Base-by-base conservation (phyloP, 2,329 filamentous ascomycete species). In the Macrophomina tecta region DNA sequence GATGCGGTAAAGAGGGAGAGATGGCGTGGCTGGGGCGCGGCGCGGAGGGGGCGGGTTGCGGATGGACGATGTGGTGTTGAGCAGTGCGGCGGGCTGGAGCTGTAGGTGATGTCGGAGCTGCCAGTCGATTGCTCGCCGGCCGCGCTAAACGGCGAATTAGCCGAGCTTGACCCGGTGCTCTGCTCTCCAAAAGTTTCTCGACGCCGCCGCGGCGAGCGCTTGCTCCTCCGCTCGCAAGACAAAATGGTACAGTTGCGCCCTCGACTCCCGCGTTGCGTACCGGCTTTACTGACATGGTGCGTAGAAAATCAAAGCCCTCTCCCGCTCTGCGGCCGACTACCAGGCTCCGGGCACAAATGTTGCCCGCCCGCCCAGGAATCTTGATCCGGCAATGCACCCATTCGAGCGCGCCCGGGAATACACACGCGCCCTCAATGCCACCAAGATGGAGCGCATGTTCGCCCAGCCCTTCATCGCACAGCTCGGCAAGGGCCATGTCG, bases 401-500 rank as follows among this genome's bases (percentile, higher is more conserved):
- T 97, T 97, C 80, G 93, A 97, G 80, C 86, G 93, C 74, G 94
- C 94, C 55, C 85, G 93, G 78, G 94, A 97, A 82, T 94, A 93
- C 76, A 92, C 89, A 14, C 82, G 89, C 72, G 90, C 90, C 11
- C 82, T 92, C 69, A 91, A 93, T 87, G 94, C 94, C 32, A 93
- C 93, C 67, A 97, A 97, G 79, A 82, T 97, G 69, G 93, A 97
- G 81, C 91, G 94, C 72, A 94, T 97, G 91, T 97, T 97, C 79
- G 90, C 90, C 36, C 85, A 89, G 64, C 91, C 92, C 3, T 97
- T 97, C 75, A 82, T 99, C 52, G 91, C 87, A 0, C 92, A 97
- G 78, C 87, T 99, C 30, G 94, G 94, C 64, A 86, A 88, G 38
- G 94, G 95, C 23, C 95, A 99, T 80, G 92, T 97, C 66, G 95